Evolutionary conservation across 441 rosid species (phyloP).

Genomic region (Brassica balearica): DNA sequence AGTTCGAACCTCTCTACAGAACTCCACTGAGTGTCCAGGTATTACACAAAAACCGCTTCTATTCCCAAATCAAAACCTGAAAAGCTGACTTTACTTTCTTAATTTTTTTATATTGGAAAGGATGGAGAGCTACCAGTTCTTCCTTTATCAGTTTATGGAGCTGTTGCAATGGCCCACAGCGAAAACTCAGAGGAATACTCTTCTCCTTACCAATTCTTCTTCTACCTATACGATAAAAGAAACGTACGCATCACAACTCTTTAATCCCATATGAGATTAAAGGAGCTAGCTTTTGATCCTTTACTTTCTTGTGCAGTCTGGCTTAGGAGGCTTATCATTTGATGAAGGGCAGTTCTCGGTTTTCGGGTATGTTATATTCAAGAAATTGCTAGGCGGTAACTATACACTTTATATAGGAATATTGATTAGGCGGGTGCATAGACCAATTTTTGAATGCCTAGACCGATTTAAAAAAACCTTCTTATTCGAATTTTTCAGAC

Average conservation of each 20-base stretch:
- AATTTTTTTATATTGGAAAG: slow-evolving; percentile 44
- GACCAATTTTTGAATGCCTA: too few relatives aligned
- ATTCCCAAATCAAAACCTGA: neutral
- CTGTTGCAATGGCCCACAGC: slow-evolving; percentile 95
- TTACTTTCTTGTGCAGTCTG: slow-evolving; percentile 57
- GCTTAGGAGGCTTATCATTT: slow-evolving; percentile 91
- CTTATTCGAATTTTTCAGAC: neutral
- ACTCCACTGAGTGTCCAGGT: slow-evolving; percentile 87
- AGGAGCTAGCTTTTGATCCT: slow-evolving; percentile 9
- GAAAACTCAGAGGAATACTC: slow-evolving; percentile 89
- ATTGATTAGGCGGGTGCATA: too few relatives aligned
- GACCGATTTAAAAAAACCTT: too few relatives aligned
- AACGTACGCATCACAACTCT: slow-evolving; percentile 52
- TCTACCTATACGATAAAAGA: slow-evolving; percentile 92
- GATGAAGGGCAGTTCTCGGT: slow-evolving; percentile 98
- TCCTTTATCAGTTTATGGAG: slow-evolving; percentile 91
- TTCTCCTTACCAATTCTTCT: slow-evolving; percentile 90
- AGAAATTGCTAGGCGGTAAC: too few relatives aligned
- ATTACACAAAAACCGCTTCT: slow-evolving; percentile 10
- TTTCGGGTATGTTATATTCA: slow-evolving; percentile 60
- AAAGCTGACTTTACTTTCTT: slow-evolving; percentile 14
- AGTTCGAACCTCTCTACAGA: slow-evolving; percentile 91
- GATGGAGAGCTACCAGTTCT: slow-evolving; percentile 97
- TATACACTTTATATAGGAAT: too few relatives aligned
- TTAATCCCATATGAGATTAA: slow-evolving; percentile 2